Evolutionary conservation across 768 basidiomycete species (phyloP).

Genomic region (Crucibulum laeve): DNA sequence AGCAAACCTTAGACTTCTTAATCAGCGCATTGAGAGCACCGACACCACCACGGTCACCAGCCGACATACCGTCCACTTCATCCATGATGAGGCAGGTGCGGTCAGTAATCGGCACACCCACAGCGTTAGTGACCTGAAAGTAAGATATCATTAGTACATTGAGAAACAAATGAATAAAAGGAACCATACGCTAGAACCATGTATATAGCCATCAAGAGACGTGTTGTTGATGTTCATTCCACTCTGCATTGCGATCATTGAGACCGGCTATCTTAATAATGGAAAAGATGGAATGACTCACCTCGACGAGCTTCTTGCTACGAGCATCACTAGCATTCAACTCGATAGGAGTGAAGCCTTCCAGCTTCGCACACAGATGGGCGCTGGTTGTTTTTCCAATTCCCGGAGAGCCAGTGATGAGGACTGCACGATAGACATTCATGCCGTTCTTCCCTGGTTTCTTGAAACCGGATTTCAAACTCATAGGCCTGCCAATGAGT

Average conservation of each 20-base stretch:
- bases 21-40: slow-evolving; percentile 90
- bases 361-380: slow-evolving; percentile 87
- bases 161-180: background rate
- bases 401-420: slow-evolving; percentile 93
- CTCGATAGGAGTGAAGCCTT: slow-evolving; percentile 90
- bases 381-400: slow-evolving; percentile 98
- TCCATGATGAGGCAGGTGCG: slow-evolving; percentile 95
- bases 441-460: slow-evolving; percentile 90
- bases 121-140: slow-evolving; percentile 47
- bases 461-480: slow-evolving; percentile 76
- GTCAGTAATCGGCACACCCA: slow-evolving; percentile 73
- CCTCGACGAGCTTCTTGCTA: slow-evolving; percentile 97
- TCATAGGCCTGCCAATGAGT: slow-evolving; percentile 54
- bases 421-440: slow-evolving; percentile 81
- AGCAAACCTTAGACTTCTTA: slow-evolving; percentile 79
- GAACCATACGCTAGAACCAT: slow-evolving; percentile 48
- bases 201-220: slow-evolving; percentile 84
- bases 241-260: slow-evolving; percentile 42
- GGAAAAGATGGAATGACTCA: slow-evolving; percentile 20
- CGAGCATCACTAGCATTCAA: slow-evolving; percentile 94
- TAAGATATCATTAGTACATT: background rate
- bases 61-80: slow-evolving; percentile 99
- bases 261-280: background rate
- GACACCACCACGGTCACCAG: slow-evolving; percentile 94
- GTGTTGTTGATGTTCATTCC: slow-evolving; percentile 88